Evolutionary conservation across 2,329 filamentous ascomycete genomes (phyloP), one percentile per base, ranked within the genome.

Genomic region (Byssoonygena ceratinophila): DNA sequence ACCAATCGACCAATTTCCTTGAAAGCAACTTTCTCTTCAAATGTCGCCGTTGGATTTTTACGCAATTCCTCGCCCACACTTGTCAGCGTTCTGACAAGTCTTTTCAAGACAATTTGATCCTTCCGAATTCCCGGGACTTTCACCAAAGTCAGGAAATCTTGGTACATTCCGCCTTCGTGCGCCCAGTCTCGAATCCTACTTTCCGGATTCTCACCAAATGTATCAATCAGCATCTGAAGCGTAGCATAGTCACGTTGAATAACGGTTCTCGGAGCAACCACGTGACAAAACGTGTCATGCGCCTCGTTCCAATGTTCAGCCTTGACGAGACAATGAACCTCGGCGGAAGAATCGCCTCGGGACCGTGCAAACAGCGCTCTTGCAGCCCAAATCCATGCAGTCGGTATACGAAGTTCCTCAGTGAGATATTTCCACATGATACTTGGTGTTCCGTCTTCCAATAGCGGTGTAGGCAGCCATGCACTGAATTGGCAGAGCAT

Each of bases 381-480:
- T 16, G 92, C 87, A 55, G 87, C 81, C 81, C 87, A 94, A 47
- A 97, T 76, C 89, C 91, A 94, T 2, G 77, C 68, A 1, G 76
- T 69, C 0, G 91, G 88, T 39, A 97, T 79, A 57, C 80, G 78
- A 50, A 90, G 79, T 29, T 79, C 80, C 41, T 77, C 71, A 0
- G 78, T 78, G 20, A 92, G 72, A 12, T 77, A 76, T 9, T 69
- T 71, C 67, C 82, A 87, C 50, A 69, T 76, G 14, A 70, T 64
- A 56, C 66, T 61, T 18, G 64, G 58, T 3, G 61, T 59, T 22
- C 65, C 66, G 41, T 68, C 63, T 4, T 77, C 75, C 7, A 75
- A 72, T 46, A 82, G 76, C 2, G 76, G 72, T 6, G 82, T 78
- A 8, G 70, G 68, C 48, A 94, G 81, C 16, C 76, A 71, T 25